These are phyloP conservation scores for Gnaphalium uliginosum DNA, from an alignment of 129 eudicot species.

Conservation along the genomic window DNA sequence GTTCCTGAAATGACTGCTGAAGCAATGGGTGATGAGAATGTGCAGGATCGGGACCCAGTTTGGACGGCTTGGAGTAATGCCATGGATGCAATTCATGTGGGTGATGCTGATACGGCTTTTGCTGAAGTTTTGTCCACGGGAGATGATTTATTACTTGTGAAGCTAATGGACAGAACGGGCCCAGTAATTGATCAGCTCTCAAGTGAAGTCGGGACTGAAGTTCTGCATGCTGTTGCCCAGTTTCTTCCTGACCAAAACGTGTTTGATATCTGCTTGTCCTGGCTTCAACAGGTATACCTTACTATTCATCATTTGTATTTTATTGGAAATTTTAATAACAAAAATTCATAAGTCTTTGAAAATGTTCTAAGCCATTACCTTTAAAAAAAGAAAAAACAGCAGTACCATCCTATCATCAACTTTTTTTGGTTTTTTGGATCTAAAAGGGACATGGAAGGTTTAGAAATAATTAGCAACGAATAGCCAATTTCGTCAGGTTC, in stretches of 20 bases:
- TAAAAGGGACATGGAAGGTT: neutral
- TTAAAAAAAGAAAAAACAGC: neutral
- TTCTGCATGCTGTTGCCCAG: constrained; percentile 76
- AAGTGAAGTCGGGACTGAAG: constrained; percentile 70
- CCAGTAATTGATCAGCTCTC: constrained; percentile 87
- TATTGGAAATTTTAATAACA: too few relatives aligned
- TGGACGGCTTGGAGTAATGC: constrained; percentile 97
- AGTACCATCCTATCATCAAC: neutral
- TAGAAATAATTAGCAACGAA: neutral
- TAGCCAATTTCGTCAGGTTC: neutral
- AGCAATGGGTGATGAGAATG: constrained; percentile 68
- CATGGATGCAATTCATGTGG: constrained; percentile 92
- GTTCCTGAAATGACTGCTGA: constrained; percentile 84
- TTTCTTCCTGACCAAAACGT: constrained; percentile 74
- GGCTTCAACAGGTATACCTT: constrained; percentile 91
- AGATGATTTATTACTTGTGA: constrained; percentile 88
- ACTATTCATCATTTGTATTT: neutral
- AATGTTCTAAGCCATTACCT: neutral
- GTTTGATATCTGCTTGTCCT: constrained; percentile 73
- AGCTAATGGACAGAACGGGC: constrained; percentile 90
- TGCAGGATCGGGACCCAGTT: constrained; percentile 83
- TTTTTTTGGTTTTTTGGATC: too few relatives aligned
- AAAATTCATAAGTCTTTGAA: neutral
- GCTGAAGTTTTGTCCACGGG: constrained; percentile 85
- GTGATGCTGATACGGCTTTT: constrained; percentile 88